Conservation (phyloP, 169 alveolate species). For the Babesia ovis region DNA sequence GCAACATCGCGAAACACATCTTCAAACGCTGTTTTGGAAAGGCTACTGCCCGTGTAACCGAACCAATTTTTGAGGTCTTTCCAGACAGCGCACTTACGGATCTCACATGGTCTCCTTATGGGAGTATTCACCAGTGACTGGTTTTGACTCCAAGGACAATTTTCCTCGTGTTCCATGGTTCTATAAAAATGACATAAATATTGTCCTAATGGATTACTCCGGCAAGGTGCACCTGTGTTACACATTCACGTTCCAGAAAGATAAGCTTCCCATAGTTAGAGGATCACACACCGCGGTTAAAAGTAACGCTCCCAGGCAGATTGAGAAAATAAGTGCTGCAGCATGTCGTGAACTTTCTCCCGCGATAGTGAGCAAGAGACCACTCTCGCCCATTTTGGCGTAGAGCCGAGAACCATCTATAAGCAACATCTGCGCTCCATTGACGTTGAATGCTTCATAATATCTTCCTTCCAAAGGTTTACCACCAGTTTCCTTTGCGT, state of each 20-base stretch:
- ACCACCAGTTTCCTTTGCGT: neutral
- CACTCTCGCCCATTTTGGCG: constrained; percentile 30
- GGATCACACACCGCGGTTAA: constrained; percentile 15
- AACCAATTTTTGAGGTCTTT: constrained; percentile 66
- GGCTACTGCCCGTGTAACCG: constrained; percentile 55
- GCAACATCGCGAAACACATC: constrained; percentile 68
- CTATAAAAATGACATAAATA: neutral
- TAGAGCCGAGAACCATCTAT: constrained; percentile 1
- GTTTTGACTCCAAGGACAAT: constrained; percentile 59
- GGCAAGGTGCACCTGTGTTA: constrained; percentile 37
- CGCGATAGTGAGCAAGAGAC: neutral
- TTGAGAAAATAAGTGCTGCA: neutral
- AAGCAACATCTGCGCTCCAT: neutral
- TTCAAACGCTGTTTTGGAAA: constrained; percentile 48
- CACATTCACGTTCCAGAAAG: constrained; percentile 18
- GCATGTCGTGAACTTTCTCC: neutral
- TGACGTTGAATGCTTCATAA: neutral
- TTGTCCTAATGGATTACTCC: neutral
- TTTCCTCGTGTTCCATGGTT: constrained; percentile 69
- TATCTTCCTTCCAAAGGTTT: neutral
- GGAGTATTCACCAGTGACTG: constrained; percentile 42
- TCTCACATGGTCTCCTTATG: constrained; percentile 48
- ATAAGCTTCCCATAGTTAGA: constrained; percentile 4
- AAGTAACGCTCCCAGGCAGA: constrained; percentile 1
- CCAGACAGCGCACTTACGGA: constrained; percentile 70